These are phyloP conservation scores for Psilocybe sp. DNA, from an alignment of 768 basidiomycete species.

Conservation along the genomic window DNA sequence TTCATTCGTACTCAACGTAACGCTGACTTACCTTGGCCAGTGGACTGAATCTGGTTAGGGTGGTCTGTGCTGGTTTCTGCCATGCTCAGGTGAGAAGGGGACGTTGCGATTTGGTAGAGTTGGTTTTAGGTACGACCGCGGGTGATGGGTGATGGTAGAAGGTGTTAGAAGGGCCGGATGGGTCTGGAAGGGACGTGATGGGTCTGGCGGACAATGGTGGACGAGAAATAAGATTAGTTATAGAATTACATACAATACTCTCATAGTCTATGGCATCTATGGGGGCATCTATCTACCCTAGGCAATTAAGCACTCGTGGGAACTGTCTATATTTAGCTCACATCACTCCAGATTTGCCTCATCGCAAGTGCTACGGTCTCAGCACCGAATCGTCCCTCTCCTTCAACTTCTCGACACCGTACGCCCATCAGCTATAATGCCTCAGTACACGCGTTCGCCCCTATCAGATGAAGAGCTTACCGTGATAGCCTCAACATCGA, in stretches of 20 bases:
- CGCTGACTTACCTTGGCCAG: no score
- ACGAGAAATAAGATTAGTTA: background rate
- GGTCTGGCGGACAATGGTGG: background rate
- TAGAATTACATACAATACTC: background rate
- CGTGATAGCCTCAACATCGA: slow-evolving; percentile 59
- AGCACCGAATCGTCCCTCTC: slow-evolving; percentile 19
- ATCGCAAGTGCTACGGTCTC: slow-evolving; percentile 18
- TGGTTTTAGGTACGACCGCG: no score
- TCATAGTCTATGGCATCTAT: slow-evolving; percentile 1
- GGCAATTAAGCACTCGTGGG: slow-evolving; percentile 10
- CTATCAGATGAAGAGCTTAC: slow-evolving; percentile 40
- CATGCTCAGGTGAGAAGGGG: no score
- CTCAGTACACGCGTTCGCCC: slow-evolving; percentile 4
- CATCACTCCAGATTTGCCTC: slow-evolving; percentile 20
- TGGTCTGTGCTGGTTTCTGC: no score
- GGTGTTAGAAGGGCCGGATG: no score
- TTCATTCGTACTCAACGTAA: no score
- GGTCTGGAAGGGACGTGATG: background rate
- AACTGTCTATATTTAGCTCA: slow-evolving; percentile 17
- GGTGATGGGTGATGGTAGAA: no score
- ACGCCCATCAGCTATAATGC: slow-evolving; percentile 53
- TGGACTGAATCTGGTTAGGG: no score
- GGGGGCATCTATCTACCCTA: background rate
- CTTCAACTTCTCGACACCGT: slow-evolving; percentile 48
- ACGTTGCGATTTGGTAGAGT: no score